phyloP scores from a whole-genome alignment of 805 yeast species.

The Candida anglica region DNA sequence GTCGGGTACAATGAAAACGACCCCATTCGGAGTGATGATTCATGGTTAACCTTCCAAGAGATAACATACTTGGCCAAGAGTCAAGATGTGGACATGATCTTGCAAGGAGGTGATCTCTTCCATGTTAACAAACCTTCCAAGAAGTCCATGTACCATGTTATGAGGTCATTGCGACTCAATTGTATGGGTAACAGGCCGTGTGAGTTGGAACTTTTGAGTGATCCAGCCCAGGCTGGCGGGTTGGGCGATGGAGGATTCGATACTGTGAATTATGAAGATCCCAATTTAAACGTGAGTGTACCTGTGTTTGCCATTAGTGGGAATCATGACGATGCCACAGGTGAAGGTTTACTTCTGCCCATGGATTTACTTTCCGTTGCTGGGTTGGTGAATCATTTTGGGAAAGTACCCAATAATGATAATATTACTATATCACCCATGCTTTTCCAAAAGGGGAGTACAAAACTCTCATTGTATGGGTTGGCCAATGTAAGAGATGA shows the following conservation, averaged over 20 bases:
- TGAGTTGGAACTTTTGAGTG: constrained; percentile 77
- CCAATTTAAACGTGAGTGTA: constrained; percentile 79
- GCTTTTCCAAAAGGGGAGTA: constrained; percentile 74
- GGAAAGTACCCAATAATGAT: constrained; percentile 73
- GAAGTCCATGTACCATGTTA: constrained; percentile 79
- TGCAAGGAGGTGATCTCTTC: constrained; percentile 92
- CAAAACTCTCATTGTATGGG: constrained; percentile 85
- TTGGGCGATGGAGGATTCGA: constrained; percentile 56
- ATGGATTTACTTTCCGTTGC: constrained; percentile 77
- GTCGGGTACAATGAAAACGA: constrained; percentile 91
- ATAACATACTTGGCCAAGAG: constrained; percentile 66
- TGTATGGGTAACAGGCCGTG: constrained; percentile 89
- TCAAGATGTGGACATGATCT: constrained; percentile 76
- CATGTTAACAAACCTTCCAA: constrained; percentile 87
- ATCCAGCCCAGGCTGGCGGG: constrained; percentile 62
- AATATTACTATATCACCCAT: constrained; percentile 71
- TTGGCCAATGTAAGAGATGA: constrained; percentile 88
- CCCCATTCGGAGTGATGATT: constrained; percentile 85
- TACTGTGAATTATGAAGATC: constrained; percentile 84
- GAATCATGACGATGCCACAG: constrained; percentile 95
- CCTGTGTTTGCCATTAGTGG: constrained; percentile 94
- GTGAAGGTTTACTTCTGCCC: constrained; percentile 77
- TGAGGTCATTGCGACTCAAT: constrained; percentile 60
- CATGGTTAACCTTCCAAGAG: constrained; percentile 85
- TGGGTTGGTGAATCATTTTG: constrained; percentile 88